phyloP scores from a whole-genome alignment of 371 early-diverging fungal genomes.

The Syncephalastrum sp. region DNA sequence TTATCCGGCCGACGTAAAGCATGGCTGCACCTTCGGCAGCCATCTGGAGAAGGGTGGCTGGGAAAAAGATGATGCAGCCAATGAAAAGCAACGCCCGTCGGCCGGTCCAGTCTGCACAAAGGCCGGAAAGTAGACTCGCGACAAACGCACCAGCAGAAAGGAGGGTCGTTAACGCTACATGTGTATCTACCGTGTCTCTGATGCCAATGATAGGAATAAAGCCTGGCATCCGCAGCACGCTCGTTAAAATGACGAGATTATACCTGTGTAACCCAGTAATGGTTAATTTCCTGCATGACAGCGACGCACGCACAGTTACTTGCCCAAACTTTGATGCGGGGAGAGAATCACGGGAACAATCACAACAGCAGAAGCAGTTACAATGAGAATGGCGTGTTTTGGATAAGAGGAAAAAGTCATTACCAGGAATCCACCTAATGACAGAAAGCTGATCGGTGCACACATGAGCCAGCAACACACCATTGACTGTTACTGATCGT shows the following conservation, averaged over 20 bases:
- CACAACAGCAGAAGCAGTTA: too few species aligned
- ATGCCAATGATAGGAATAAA: slow-evolving; percentile 4
- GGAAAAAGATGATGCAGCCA: slow-evolving; percentile 65
- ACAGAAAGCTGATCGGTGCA: slow-evolving; percentile 5
- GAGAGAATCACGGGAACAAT: too few species aligned
- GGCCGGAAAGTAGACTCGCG: slow-evolving; percentile 64
- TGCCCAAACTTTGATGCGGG: too few species aligned
- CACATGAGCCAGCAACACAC: not conserved
- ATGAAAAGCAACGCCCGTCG: slow-evolving; percentile 71
- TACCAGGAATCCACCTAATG: slow-evolving; percentile 17
- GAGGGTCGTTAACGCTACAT: slow-evolving; percentile 6
- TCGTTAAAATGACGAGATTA: slow-evolving; percentile 10
- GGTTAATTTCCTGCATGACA: not conserved
- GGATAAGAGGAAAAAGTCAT: not conserved
- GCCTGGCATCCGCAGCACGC: slow-evolving; percentile 6
- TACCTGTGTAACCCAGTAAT: slow-evolving; percentile 8
- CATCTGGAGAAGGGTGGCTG: slow-evolving; percentile 74
- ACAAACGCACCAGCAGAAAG: slow-evolving; percentile 52
- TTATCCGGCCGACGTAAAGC: slow-evolving; percentile 73
- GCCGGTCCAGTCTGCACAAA: slow-evolving; percentile 70
- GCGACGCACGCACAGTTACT: too few species aligned
- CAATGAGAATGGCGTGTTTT: too few species aligned
- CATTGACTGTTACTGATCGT: not conserved
- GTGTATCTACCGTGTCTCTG: not conserved
- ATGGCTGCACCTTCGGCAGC: slow-evolving; percentile 50